Evolutionary conservation across 805 yeast genomes (phyloP), one percentile per base, ranked within the genome.

Genomic region (Candida pseudoglaebosa): DNA sequence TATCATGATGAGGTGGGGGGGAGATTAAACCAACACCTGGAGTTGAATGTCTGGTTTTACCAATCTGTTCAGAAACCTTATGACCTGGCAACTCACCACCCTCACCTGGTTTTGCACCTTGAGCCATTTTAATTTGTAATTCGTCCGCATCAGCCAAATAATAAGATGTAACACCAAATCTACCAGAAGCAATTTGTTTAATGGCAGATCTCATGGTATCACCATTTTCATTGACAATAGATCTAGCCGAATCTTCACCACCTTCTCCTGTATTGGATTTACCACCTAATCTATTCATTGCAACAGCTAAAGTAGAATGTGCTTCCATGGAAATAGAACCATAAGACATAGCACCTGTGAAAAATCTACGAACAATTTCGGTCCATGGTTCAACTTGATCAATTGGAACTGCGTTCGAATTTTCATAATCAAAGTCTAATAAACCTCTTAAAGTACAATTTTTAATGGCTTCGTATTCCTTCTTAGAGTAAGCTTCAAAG

Each of bases 351-450:
- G 99, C 99, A 70, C 99, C 99, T n/a, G 99, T 90, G 47, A 90
- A 90, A 61, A 93, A 93, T 54, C 99, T 78, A 54, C 96, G 82
- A 24, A 90, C 99, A 61, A 91, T 91, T 63, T 91, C 99, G 26
- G 98, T 93, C 99, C 99, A 91, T 32, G 99, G 99, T 71, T 91
- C 99, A 50, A 91, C 99, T 68, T 93, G 98, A 57, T 91, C 99
- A 46, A 91, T 69, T 41, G 99, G 97, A 38, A 91, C 93, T 4
- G 90, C 76, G 3, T 71, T 73, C 0, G 88, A 74, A 47, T 58
- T 61, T 32, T 78, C 84, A 56, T 67, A 88, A 65, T 93, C 97
- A 57, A 91, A 83, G 65, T 93, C 98, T 39, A 91, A 76, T 54
- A 91, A 69, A 29, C 99, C 99, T 65, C 99, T 80, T 50, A 91